phyloP scores from a whole-genome alignment of 352 stramenopile species.

The Hyaloperonospora brassicae region DNA sequence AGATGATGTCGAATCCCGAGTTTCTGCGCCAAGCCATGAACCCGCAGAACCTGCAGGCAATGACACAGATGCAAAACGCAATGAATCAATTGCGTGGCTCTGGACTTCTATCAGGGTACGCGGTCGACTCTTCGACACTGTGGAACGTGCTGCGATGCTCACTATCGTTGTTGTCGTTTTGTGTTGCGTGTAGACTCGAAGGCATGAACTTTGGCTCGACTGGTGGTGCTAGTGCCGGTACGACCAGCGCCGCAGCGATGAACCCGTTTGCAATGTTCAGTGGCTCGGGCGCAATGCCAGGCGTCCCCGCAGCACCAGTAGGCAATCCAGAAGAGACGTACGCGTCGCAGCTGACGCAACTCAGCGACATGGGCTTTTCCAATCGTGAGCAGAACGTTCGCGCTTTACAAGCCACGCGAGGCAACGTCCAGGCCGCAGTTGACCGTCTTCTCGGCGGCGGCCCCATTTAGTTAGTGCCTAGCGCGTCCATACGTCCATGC shows the following conservation, averaged over 20 bases:
- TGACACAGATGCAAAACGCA: conserved; percentile 87
- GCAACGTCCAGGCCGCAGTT: conserved; percentile 87
- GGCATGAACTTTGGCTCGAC: conserved; percentile 35
- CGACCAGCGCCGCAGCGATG: conserved; percentile 13
- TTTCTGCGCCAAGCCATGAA: conserved; percentile 83
- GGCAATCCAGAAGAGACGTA: conserved; percentile 81
- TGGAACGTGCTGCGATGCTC: conserved; percentile 4
- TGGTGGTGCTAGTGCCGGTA: conserved; percentile 7
- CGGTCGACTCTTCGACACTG: conserved; percentile 3
- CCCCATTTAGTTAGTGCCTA: conserved; percentile 27
- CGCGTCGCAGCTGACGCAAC: conserved; percentile 81
- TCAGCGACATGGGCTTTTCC: conserved; percentile 88
- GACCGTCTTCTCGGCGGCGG: conserved; percentile 78
- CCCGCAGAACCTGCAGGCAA: conserved; percentile 85
- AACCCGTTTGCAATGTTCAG: conserved; percentile 54
- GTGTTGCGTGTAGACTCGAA: conserved; percentile 30
- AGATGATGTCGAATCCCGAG: conserved; percentile 87
- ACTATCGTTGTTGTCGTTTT: conserved; percentile 1
- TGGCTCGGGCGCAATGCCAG: conserved; percentile 26
- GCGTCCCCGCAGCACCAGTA: conserved; percentile 21
- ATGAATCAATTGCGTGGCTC: conserved; percentile 77
- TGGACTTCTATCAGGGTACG: conserved; percentile 62
- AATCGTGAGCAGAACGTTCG: conserved; percentile 85
- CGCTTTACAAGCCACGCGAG: conserved; percentile 73
- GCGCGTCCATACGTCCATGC: no score